Conservation (phyloP, 2,329 filamentous ascomycete genomes). For the Verticillium klebahnii region DNA sequence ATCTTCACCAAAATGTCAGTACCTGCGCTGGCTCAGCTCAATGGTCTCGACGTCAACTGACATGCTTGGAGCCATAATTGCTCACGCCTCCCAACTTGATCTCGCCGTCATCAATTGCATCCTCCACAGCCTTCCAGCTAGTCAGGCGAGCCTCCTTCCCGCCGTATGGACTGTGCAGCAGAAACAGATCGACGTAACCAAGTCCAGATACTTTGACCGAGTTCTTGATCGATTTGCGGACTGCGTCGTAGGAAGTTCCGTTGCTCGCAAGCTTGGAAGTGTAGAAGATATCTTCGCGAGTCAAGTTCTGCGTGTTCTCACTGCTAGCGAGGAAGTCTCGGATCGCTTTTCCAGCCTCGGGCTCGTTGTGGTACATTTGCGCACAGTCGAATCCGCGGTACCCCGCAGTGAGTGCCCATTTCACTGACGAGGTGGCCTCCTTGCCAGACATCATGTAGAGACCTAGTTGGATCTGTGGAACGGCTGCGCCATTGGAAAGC, state of each 20-base stretch:
- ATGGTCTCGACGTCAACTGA: slow-evolving; percentile 29
- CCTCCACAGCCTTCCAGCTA: slow-evolving; percentile 73
- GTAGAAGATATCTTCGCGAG: slow-evolving; percentile 69
- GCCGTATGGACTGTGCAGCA: slow-evolving; percentile 76
- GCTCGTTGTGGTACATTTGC: slow-evolving; percentile 64
- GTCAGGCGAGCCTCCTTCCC: slow-evolving; percentile 62
- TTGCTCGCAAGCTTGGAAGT: slow-evolving; percentile 73
- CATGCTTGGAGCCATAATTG: slow-evolving; percentile 73
- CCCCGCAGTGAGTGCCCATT: slow-evolving; percentile 48
- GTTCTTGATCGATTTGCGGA: slow-evolving; percentile 60
- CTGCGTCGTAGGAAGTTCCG: slow-evolving; percentile 59
- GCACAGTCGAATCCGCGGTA: slow-evolving; percentile 49
- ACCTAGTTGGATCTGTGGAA: slow-evolving; percentile 69
- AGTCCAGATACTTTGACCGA: slow-evolving; percentile 62
- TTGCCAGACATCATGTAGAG: slow-evolving; percentile 65
- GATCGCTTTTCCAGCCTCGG: slow-evolving; percentile 63
- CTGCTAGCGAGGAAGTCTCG: slow-evolving; percentile 44
- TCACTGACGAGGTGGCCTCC: slow-evolving; percentile 55
- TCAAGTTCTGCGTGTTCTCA: slow-evolving; percentile 44
- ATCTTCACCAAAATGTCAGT: slow-evolving; percentile 36
- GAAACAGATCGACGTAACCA: slow-evolving; percentile 74
- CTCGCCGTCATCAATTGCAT: slow-evolving; percentile 69
- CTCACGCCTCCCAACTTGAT: slow-evolving; percentile 68
- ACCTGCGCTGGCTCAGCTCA: neutral
- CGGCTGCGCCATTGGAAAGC: slow-evolving; percentile 60